Base-by-base conservation (phyloP, 345 rosid genomes). In the Melastoma malabathricum region DNA sequence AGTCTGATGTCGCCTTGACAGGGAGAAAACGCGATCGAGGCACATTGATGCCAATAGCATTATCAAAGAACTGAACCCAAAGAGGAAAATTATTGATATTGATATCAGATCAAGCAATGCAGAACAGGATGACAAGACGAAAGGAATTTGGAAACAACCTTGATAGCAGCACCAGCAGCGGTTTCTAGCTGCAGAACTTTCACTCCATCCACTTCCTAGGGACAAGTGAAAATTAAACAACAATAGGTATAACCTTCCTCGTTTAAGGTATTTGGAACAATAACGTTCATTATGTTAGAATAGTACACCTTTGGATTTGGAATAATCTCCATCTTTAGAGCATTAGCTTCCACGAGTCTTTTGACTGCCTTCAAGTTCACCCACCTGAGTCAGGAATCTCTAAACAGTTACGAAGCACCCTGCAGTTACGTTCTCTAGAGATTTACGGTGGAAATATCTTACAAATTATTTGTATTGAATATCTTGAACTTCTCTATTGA, bases 401-500 rank as follows among this genome's bases (percentile, higher is more conserved):
- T 34, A 34, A 6, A 9, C 41, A 6, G 41, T 34, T 34, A 34
- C 12, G 41, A 34, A 34, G 9, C 12, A 34, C 41, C 41, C 2
- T 34, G 41, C 10, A 12, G 41, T 78, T 75, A 92, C 80, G n/a
- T n/a, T n/a, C 41, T 34, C 41, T 12, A 34, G 12, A 34, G 48
- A 44, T 27, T 20, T 44, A 12, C 52, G 63, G 15, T 58, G 10
- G 14, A 63, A 34, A n/a, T n/a, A n/a, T 75, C 41, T 34, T 77
- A 87, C 96, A 92, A 65, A 64, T 87, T 92, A 77, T 87, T 92
- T 44, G 98, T 92, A 55, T 92, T 92, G 85, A 92, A 92, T 68
- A 92, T 92, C 78, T 92, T 92, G 74, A 92, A 92, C 77, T 92
- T 92, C 81, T 87, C 96, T 49, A 92, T 92, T 50, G 96, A 92